A percentile compares a stretch with the other conserved stretches of the same genome.
Conservation (phyloP, 345 rosid species). For the Reutealis trisperma region DNA sequence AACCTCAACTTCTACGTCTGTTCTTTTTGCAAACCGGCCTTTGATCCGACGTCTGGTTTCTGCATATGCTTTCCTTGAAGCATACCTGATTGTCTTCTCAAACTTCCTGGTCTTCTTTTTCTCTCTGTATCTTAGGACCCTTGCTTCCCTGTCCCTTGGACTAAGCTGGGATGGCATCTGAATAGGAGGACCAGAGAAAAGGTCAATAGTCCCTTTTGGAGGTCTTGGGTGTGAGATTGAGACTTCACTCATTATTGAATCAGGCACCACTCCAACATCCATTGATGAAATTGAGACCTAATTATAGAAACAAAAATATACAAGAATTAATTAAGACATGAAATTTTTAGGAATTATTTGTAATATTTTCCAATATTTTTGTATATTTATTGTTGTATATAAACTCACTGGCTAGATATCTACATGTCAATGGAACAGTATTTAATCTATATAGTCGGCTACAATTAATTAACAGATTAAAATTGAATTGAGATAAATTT, state of each 20-base stretch:
- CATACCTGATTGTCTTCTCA: constrained; percentile 94
- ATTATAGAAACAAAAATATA: too few species aligned
- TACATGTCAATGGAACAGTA: neutral
- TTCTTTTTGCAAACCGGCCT: constrained; percentile 89
- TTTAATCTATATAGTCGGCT: neutral
- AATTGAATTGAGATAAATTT: too few species aligned
- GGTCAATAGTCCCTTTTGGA: constrained; percentile 63
- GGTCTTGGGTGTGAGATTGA: constrained; percentile 52
- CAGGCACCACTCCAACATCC: constrained; percentile 73
- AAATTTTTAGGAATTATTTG: neutral
- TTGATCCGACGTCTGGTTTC: constrained; percentile 92
- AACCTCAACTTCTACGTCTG: constrained; percentile 54
- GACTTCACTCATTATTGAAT: constrained; percentile 59
- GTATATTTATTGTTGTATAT: neutral
- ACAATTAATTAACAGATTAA: too few species aligned
- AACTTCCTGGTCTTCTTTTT: constrained; percentile 88
- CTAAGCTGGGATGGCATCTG: constrained; percentile 65
- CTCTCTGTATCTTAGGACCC: constrained; percentile 90
- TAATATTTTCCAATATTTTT: neutral
- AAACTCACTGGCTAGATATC: neutral
- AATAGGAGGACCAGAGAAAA: constrained; percentile 46
- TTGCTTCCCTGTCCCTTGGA: constrained; percentile 87
- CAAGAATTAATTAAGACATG: too few species aligned
- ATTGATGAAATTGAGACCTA: constrained; percentile 74
- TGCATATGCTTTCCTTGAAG: constrained; percentile 96